These are phyloP conservation scores for Xylaria cubensis DNA, from an alignment of 495 filamentous ascomycete species.

Conservation along the genomic window DNA sequence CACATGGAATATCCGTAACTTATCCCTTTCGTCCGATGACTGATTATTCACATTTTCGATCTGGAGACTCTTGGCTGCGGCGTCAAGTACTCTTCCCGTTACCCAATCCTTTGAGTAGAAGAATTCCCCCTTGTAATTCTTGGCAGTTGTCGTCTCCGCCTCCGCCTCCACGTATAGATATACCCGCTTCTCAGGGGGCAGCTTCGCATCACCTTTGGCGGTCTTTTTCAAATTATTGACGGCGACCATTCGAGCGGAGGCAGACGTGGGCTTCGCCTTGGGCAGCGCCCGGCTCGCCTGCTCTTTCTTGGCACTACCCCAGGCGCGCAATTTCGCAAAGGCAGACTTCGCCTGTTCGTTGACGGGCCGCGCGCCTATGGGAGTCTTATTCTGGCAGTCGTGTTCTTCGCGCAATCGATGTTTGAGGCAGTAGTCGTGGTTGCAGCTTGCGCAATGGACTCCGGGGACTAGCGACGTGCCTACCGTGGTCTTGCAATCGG, in stretches of 20 bases:
- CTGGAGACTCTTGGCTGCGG: constrained; percentile 79
- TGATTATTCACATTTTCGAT: constrained; percentile 91
- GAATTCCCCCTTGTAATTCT: constrained; percentile 78
- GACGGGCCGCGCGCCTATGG: constrained; percentile 68
- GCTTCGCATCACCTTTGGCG: constrained; percentile 85
- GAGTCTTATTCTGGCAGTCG: constrained; percentile 72
- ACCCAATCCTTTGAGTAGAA: constrained; percentile 88
- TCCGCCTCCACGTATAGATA: constrained; percentile 89
- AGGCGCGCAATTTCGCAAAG: constrained; percentile 67
- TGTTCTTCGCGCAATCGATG: constrained; percentile 90
- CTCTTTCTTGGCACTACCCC: constrained; percentile 57
- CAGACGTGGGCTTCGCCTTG: constrained; percentile 65
- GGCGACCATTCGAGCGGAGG: constrained; percentile 65
- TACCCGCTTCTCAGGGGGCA: constrained; percentile 78
- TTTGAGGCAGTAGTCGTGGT: constrained; percentile 86
- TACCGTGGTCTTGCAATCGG: constrained; percentile 82
- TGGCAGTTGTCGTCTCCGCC: constrained; percentile 75
- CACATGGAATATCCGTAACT: constrained; percentile 86
- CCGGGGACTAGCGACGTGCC: constrained; percentile 78
- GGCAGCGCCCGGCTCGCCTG: constrained; percentile 54
- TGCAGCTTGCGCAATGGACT: constrained; percentile 82
- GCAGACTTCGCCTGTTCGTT: constrained; percentile 65
- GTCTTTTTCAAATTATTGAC: constrained; percentile 79
- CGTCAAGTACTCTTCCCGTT: constrained; percentile 85
- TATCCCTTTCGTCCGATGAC: constrained; percentile 74